Percentiles rank a stretch among this genome's conserved stretches.
Conservation (phyloP, 2,329 filamentous ascomycete species). For the Ceratocystis alfenasii region DNA sequence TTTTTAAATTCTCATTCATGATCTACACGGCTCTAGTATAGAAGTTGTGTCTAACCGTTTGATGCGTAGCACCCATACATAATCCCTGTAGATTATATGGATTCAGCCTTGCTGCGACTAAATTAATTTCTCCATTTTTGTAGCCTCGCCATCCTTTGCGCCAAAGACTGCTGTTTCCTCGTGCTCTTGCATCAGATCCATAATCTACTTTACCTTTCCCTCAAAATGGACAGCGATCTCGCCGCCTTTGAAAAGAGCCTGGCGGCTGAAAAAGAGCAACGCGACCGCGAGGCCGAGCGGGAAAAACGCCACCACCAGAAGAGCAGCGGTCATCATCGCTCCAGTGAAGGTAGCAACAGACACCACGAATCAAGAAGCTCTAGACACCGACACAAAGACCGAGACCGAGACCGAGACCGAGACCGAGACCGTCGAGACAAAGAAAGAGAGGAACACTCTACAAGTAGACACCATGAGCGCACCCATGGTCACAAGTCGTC, state of each 20-base stretch:
- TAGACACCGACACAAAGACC: slow-evolving; percentile 26
- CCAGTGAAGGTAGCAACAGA: slow-evolving; percentile 21
- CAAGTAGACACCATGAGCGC: slow-evolving; percentile 25
- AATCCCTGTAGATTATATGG: background rate
- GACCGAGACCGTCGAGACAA: slow-evolving; percentile 4
- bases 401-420: background rate
- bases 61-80: too few relatives aligned
- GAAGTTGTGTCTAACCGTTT: too few relatives aligned
- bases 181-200: too few relatives aligned
- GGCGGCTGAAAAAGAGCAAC: slow-evolving; percentile 48
- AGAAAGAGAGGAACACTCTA: slow-evolving; percentile 27
- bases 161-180: background rate
- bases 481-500: slow-evolving; percentile 32
- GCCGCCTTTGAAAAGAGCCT: slow-evolving; percentile 69
- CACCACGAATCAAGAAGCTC: slow-evolving; percentile 1
- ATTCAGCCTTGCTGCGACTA: background rate
- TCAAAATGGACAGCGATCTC: slow-evolving; percentile 41
- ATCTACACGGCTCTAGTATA: too few relatives aligned
- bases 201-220: background rate
- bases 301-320: slow-evolving; percentile 7
- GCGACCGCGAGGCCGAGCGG: slow-evolving; percentile 31
- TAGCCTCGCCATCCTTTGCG: slow-evolving; percentile 5
- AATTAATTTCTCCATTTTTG: background rate
- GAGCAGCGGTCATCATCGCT: background rate
- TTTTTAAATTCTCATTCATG: too few relatives aligned